These are phyloP conservation scores for Suhomyces xylopsoci DNA, from an alignment of 805 yeast species.

Conservation along the genomic window DNA sequence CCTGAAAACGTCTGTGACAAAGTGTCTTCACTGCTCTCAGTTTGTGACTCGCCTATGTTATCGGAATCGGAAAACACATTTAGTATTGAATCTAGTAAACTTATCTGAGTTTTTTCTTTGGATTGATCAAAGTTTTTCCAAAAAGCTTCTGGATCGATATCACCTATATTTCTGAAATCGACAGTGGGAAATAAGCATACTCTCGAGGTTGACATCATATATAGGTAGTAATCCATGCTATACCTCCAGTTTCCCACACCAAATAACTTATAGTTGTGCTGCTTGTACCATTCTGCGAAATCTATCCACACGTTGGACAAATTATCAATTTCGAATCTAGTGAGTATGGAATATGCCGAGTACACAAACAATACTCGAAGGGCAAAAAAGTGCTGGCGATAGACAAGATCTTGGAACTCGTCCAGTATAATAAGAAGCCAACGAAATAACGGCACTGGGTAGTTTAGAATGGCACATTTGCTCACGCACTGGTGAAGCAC, in stretches of 20 bases:
- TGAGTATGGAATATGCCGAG: conserved; percentile 17
- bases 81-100: neutral
- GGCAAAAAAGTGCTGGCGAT: conserved; percentile 22
- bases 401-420: conserved; percentile 17
- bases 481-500: conserved; percentile 13
- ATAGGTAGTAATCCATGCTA: conserved; percentile 12
- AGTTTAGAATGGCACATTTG: conserved; percentile 14
- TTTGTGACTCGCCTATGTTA: neutral
- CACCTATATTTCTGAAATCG: conserved; percentile 1
- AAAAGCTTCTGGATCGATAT: conserved; percentile 2
- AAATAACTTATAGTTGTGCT: conserved; percentile 8
- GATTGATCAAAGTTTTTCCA: neutral
- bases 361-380: conserved; percentile 22
- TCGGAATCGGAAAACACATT: neutral
- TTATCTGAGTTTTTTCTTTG: neutral
- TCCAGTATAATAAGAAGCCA: conserved; percentile 20
- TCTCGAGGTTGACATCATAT: neutral
- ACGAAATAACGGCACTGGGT: conserved; percentile 32
- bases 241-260: conserved; percentile 12
- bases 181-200: neutral
- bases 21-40: neutral
- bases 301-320: conserved; percentile 28
- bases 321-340: conserved; percentile 20
- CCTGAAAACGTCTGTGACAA: neutral
- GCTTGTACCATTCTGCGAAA: conserved; percentile 18